Base-by-base conservation (phyloP, 73 alveolate genomes). In the Tetrahymena thermophila region DNA sequence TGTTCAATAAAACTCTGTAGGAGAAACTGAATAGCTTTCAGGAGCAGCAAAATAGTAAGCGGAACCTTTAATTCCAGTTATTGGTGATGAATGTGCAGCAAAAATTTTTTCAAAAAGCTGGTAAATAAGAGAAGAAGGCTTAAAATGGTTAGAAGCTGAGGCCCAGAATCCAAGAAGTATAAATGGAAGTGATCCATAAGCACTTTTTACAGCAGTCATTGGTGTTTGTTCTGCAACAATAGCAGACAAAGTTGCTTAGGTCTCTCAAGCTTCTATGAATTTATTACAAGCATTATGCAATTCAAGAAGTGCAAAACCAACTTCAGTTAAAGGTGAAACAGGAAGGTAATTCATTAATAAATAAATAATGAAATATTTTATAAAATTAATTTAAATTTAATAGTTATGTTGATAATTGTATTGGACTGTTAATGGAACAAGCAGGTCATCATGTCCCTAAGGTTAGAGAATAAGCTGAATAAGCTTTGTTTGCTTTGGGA, bases 391-490 rank as follows among this genome's bases (percentile, higher is more conserved):
- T 57, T 15, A 95, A 40, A 71, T 94, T 94, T 50, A 85, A 85
- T 85, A 94, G 93, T 71, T 95, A 98, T 95, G 95, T 97, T 0
- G 98, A 98, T 94, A 97, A 94, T 42, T 97, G 98, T 19, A 94
- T 97, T 15, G 96, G 96, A 44, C 93, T 97, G 94, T 94, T 99
- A 10, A 95, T 98, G 97, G 98, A 98, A 93, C 97, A 97, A 94
- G 94, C 98, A 57, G 99, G 99, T 42, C 99, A 99, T 94, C 97
- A 98, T 89, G 98, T 97, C 94, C 96, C 97, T 55, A 97, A 98
- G 93, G 95, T 98, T 13, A 98, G 99, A 94, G 99, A 99, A 96
- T 97, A 96, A 93, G 98, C 99, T 25, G 99, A 98, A 89, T 98
- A 98, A 93, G 97, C 98, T 37, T 96, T 98, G 55, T 85, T 99